Evolutionary conservation across 2,329 filamentous ascomycete species (phyloP).

Genomic region (Didymella exigua): DNA sequence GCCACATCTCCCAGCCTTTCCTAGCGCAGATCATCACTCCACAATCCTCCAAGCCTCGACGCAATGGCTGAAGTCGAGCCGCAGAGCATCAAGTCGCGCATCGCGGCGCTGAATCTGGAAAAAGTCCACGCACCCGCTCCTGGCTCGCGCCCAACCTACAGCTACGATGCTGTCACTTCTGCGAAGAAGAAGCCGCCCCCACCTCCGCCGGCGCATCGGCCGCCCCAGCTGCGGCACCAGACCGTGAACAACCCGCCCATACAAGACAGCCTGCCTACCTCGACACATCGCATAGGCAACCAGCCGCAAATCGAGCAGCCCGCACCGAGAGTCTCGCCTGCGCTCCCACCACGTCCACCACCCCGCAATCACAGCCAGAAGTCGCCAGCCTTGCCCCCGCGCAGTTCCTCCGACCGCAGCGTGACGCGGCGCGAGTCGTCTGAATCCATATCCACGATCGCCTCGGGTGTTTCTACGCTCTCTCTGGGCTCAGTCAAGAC

Average conservation of each 20-base stretch:
- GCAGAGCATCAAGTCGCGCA: conserved; percentile 52
- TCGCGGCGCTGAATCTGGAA: conserved; percentile 55
- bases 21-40: conserved; percentile 14
- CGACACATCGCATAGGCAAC: conserved; percentile 46
- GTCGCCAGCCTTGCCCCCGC: conserved; percentile 52
- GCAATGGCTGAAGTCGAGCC: conserved; percentile 40
- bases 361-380: conserved; percentile 54
- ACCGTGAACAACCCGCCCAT: conserved; percentile 51
- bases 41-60: conserved; percentile 12
- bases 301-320: conserved; percentile 37
- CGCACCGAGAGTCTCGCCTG: conserved; percentile 33
- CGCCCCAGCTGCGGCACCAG: conserved; percentile 41
- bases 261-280: conserved; percentile 43
- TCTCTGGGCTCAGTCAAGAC: conserved; percentile 57
- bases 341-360: conserved; percentile 50
- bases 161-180: conserved; percentile 39
- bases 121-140: conserved; percentile 50
- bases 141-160: conserved; percentile 42
- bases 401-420: conserved; percentile 51
- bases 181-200: conserved; percentile 48
- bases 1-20: conserved; percentile 1
- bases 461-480: conserved; percentile 54
- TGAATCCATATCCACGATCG: conserved; percentile 60
- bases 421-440: conserved; percentile 41
- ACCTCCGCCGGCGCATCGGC: conserved; percentile 46